Conservation (phyloP, 208 protist species). For the Crithidia brevicula region DNA sequence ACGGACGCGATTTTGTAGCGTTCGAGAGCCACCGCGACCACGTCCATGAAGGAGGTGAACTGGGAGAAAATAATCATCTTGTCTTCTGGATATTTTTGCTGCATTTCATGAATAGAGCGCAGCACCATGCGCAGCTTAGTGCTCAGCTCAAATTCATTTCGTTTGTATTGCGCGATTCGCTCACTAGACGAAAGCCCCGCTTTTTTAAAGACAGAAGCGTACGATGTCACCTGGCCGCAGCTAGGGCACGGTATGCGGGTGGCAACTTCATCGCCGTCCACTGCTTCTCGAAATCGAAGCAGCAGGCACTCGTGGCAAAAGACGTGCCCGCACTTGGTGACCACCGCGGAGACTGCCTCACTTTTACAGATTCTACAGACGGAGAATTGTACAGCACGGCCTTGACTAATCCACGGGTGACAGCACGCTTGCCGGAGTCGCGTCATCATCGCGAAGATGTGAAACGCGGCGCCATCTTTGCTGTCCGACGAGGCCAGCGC, state of each 20-base stretch:
- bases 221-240: slow-evolving; percentile 51
- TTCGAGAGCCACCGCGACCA: slow-evolving; percentile 90
- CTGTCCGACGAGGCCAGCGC: slow-evolving; percentile 64
- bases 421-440: slow-evolving; percentile 93
- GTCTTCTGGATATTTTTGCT: slow-evolving; percentile 62
- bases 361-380: slow-evolving; percentile 84
- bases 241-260: slow-evolving; percentile 64
- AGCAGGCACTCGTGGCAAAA: slow-evolving; percentile 91
- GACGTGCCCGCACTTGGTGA: slow-evolving; percentile 84
- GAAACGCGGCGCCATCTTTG: slow-evolving; percentile 66
- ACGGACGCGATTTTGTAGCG: slow-evolving; percentile 68
- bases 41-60: slow-evolving; percentile 97
- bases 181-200: slow-evolving; percentile 57
- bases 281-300: slow-evolving; percentile 74
- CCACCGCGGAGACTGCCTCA: slow-evolving; percentile 53
- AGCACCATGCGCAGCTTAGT: slow-evolving; percentile 90
- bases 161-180: slow-evolving; percentile 78
- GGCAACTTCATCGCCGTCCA: slow-evolving; percentile 76
- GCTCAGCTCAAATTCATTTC: slow-evolving; percentile 70
- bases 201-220: slow-evolving; percentile 70
- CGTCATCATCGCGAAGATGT: slow-evolving; percentile 95
- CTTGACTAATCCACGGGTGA: slow-evolving; percentile 89
- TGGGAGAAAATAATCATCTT: slow-evolving; percentile 99
- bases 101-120: slow-evolving; percentile 72
- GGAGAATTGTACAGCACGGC: slow-evolving; percentile 54